Base-by-base conservation (phyloP, 176 grass and related monocot genomes). In the Eleusine coracana region DNA sequence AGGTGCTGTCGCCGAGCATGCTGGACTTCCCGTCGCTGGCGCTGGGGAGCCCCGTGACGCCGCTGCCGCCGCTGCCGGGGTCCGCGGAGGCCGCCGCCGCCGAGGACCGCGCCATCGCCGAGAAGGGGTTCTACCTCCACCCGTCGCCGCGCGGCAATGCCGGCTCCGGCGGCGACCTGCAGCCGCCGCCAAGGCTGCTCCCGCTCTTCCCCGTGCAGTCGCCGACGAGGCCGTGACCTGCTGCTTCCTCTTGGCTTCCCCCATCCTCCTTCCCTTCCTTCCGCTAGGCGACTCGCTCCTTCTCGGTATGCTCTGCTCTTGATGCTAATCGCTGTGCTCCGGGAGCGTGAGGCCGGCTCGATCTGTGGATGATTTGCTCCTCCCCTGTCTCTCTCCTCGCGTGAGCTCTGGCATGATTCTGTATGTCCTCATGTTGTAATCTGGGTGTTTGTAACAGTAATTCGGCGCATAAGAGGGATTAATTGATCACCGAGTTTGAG, bases 91-190 rank as follows among this genome's bases (percentile, higher is more conserved):
- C 94, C 13, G 73, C 79, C 1, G 81, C 86, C 2, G 94, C 94
- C 42, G 94, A 97, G 90, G 94, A 97, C 80, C 86, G 90, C 83
- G 94, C 94, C 82, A 97, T 97, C 84, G 94, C 94, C 42, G 92
- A 90, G 77, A 97, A 97, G 77, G 92, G 92, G 0, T 97, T 91
- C 84, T 97, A 97, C 59, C 86, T 97, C 64, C 94, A 97, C 42
- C 94, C 94, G 11, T 97, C 95, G 1, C 95, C 95, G 20, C 89
- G 94, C 77, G 79, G 83, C 48, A 75, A 84, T 81, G 80, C 79
- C 18, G 37, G 68, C n/a, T 7, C 38, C 76, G 76, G 76, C 50
- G 79, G 79, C 83, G 88, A 83, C 59, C 83, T 83, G 14, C 84
- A 83, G 84, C 87, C 65, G 29, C 90, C 86, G 5, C 94, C 94